Evolutionary conservation across 176 grass and related monocot species (phyloP).

Genomic region (Oryza glaberrima): DNA sequence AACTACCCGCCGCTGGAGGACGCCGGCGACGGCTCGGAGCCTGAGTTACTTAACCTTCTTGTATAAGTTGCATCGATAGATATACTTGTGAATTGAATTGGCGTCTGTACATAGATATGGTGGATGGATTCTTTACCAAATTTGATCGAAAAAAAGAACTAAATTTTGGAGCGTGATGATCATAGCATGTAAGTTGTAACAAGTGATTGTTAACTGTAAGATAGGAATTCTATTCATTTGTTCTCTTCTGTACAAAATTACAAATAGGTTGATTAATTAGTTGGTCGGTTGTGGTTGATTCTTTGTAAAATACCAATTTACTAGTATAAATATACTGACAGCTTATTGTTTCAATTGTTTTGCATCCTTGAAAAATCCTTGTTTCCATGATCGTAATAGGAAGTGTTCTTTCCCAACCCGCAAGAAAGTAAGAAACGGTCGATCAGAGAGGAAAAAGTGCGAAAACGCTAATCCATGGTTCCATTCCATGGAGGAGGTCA

Average conservation of each 20-base stretch:
- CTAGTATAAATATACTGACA: background rate
- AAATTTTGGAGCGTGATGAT: background rate
- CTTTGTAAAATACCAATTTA: background rate
- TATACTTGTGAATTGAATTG: background rate
- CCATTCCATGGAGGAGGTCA: background rate
- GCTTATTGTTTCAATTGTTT: background rate
- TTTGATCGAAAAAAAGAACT: background rate
- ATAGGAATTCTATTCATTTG: background rate
- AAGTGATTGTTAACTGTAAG: background rate
- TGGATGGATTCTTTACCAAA: background rate
- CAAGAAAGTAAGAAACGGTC: too few relatives aligned
- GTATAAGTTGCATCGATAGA: background rate
- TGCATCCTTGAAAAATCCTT: background rate
- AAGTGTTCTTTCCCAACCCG: background rate
- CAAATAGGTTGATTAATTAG: background rate
- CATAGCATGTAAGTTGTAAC: background rate
- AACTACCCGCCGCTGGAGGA: conserved; percentile 55
- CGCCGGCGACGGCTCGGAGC: conserved; percentile 7
- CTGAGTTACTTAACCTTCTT: conserved; percentile 49
- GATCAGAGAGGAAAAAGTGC: too few relatives aligned
- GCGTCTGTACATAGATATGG: background rate
- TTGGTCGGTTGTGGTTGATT: background rate
- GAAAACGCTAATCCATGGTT: background rate
- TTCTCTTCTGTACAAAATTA: background rate
- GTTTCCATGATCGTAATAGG: background rate